Evolutionary conservation across 805 yeast species (phyloP).

Genomic region (Cyberlindnera sargentensis): DNA sequence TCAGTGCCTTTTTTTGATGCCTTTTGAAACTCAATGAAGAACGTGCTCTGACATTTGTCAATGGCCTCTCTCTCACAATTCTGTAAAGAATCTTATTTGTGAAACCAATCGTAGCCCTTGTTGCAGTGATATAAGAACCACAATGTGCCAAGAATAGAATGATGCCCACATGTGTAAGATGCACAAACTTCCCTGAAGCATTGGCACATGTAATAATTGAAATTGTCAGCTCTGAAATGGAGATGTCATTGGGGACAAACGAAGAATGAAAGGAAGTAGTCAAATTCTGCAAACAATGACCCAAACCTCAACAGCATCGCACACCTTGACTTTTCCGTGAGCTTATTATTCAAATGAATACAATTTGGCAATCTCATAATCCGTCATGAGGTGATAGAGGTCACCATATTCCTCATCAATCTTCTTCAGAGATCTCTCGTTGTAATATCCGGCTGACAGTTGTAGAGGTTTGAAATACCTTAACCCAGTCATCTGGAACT

Average conservation of each 20-base stretch:
- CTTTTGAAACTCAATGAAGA: conserved; percentile 41
- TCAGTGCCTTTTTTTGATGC: conserved; percentile 45
- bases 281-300: conserved; percentile 28
- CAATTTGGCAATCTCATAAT: conserved; percentile 35
- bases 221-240: conserved; percentile 20
- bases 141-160: conserved; percentile 44
- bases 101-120: conserved; percentile 36
- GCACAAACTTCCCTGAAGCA: conserved; percentile 47
- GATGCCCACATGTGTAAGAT: conserved; percentile 40
- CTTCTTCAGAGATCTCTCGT: conserved; percentile 23
- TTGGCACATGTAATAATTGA: conserved; percentile 43
- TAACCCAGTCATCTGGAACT: conserved; percentile 25
- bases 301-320: conserved; percentile 15
- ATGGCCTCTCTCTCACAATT: conserved; percentile 35
- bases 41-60: conserved; percentile 38
- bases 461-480: conserved; percentile 32
- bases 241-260: conserved; percentile 38
- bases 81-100: conserved; percentile 42
- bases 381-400: conserved; percentile 32
- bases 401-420: conserved; percentile 37
- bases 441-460: conserved; percentile 26
- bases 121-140: conserved; percentile 50
- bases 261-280: conserved; percentile 31
- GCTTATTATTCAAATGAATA: conserved; percentile 23
- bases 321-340: conserved; percentile 8